Evolutionary conservation across 164 flowering plant genomes (phyloP).

Genomic region (Berberis thunbergii): DNA sequence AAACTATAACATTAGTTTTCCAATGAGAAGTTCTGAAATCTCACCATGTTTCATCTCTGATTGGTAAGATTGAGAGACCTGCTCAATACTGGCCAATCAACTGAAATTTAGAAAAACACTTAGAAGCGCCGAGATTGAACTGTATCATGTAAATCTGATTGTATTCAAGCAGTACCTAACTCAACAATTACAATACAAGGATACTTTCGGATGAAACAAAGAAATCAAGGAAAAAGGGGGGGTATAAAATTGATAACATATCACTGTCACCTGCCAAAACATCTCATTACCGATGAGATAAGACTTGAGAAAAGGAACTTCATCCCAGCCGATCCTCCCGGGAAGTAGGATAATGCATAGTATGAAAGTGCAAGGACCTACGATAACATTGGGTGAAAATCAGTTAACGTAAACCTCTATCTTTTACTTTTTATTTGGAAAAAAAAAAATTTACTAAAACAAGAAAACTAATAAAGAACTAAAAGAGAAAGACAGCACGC

Average conservation of each 20-base stretch:
- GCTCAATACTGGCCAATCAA: too few relatives aligned
- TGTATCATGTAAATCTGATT: too few relatives aligned
- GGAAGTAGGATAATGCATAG: conserved; percentile 19
- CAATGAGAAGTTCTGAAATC: too few relatives aligned
- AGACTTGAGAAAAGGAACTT: conserved; percentile 68
- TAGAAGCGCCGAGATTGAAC: too few relatives aligned
- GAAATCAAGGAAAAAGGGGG: background rate
- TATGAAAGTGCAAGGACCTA: conserved; percentile 22
- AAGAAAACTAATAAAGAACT: too few relatives aligned
- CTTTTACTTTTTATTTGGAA: too few relatives aligned
- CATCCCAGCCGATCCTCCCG: conserved; percentile 74
- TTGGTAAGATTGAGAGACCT: too few relatives aligned
- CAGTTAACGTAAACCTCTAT: background rate
- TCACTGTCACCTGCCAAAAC: conserved; percentile 59
- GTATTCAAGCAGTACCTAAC: background rate
- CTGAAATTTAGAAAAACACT: too few relatives aligned
- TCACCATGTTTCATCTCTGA: too few relatives aligned
- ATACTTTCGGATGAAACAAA: background rate
- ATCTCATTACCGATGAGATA: conserved; percentile 54
- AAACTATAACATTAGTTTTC: too few relatives aligned
- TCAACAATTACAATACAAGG: background rate
- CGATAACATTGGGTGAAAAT: conserved; percentile 9
- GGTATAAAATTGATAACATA: background rate
- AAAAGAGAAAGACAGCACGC: too few relatives aligned
- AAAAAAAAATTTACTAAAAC: too few relatives aligned